A percentile compares a stretch with the other conserved stretches of the same genome.
Evolutionary conservation across 306 rosid genomes (phyloP).

Genomic region (Dalbergia cochinchinensis): DNA sequence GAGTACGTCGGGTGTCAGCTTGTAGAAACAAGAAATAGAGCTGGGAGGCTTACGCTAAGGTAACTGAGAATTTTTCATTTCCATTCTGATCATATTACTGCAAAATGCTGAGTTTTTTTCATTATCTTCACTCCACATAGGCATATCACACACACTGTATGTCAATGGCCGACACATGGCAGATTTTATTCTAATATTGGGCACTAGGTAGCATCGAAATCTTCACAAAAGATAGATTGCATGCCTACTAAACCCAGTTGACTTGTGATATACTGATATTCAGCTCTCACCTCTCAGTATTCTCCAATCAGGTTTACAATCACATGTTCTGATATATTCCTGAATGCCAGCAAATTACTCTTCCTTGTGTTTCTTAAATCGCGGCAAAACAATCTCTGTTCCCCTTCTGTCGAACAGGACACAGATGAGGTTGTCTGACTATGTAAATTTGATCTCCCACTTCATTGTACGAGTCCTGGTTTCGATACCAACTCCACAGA

Average conservation of each 20-base stretch:
- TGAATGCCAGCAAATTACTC: conserved; percentile 1
- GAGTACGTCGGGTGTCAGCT: neutral
- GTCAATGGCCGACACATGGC: neutral
- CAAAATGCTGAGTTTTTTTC: neutral
- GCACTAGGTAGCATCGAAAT: conserved; percentile 6
- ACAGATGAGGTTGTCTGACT: conserved; percentile 74
- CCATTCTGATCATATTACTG: neutral
- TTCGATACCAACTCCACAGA: conserved; percentile 80
- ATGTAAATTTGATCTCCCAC: conserved; percentile 82
- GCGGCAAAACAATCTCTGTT: conserved; percentile 41
- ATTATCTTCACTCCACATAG: conserved; percentile 5
- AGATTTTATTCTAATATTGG: conserved; percentile 2
- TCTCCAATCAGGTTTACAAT: neutral
- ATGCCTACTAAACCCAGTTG: conserved; percentile 10
- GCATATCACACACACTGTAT: neutral
- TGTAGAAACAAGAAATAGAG: neutral
- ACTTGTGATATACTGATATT: neutral
- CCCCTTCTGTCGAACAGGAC: conserved; percentile 46
- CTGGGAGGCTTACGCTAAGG: neutral
- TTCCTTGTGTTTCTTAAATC: conserved; percentile 34
- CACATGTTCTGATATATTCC: conserved; percentile 24
- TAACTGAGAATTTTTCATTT: conserved; percentile 24
- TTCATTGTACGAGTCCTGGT: conserved; percentile 67
- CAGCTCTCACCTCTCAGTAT: neutral
- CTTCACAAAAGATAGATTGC: conserved; percentile 8